phyloP scores from a whole-genome alignment of 805 yeast genomes.

The Wickerhamiella parazyma region DNA sequence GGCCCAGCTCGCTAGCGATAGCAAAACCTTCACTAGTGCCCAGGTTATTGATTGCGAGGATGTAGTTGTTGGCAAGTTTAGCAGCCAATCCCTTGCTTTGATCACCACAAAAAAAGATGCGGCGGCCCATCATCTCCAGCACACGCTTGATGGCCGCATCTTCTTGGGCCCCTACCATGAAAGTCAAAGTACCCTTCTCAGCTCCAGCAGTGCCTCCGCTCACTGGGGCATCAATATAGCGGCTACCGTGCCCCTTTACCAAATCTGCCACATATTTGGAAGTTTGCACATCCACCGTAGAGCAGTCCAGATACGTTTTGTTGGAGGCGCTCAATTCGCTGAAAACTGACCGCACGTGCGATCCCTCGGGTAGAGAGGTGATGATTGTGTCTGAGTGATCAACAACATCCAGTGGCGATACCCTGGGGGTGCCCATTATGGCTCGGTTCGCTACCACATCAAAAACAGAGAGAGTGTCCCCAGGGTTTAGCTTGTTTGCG shows the following conservation, averaged over 20 bases:
- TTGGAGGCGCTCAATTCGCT: conserved; percentile 23
- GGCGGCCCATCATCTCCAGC: conserved; percentile 35
- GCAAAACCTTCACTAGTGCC: conserved; percentile 45
- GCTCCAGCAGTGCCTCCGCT: conserved; percentile 47
- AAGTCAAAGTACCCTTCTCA: conserved; percentile 36
- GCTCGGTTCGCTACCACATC: conserved; percentile 28
- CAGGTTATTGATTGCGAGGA: conserved; percentile 39
- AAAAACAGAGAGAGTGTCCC: conserved; percentile 32
- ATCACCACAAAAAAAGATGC: conserved; percentile 37
- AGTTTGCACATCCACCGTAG: conserved; percentile 39
- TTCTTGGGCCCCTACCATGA: conserved; percentile 36
- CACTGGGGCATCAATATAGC: conserved; percentile 42
- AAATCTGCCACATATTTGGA: conserved; percentile 30
- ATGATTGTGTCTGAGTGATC: conserved; percentile 25
- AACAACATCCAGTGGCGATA: conserved; percentile 19
- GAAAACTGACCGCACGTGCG: conserved; percentile 33
- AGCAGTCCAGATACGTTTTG: conserved; percentile 34
- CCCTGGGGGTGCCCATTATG: conserved; percentile 17
- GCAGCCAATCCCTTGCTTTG: conserved; percentile 44
- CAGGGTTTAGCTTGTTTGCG: conserved; percentile 28
- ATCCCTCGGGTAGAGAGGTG: conserved; percentile 44
- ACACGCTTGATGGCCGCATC: conserved; percentile 10
- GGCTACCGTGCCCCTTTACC: conserved; percentile 19
- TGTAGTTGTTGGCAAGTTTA: conserved; percentile 39
- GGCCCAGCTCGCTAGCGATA: conserved; percentile 36